These are phyloP conservation scores for Dendrostoma leiphaemia DNA, from an alignment of 2,329 filamentous ascomycete genomes.

Conservation along the genomic window DNA sequence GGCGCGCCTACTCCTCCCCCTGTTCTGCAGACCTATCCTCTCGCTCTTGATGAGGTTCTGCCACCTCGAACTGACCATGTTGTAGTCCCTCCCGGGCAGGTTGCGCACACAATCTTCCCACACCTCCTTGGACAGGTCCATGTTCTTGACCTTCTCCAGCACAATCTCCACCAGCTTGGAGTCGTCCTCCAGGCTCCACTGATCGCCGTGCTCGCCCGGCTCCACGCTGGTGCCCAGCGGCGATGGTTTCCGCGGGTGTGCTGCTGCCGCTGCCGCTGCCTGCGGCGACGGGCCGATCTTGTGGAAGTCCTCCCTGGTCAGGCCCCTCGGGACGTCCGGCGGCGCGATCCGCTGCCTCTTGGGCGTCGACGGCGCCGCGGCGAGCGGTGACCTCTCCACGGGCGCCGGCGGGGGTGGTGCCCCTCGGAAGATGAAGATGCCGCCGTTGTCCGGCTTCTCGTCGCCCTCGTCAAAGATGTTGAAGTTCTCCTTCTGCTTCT, in stretches of 20 bases:
- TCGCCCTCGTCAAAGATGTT: slow-evolving; percentile 17
- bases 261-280: too few relatives aligned
- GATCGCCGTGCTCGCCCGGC: slow-evolving; percentile 42
- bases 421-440: slow-evolving; percentile 10
- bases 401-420: slow-evolving; percentile 19
- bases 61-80: slow-evolving; percentile 59
- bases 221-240: slow-evolving; percentile 41
- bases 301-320: slow-evolving; percentile 59
- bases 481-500: slow-evolving; percentile 22
- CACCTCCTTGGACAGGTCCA: slow-evolving; percentile 54
- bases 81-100: slow-evolving; percentile 55
- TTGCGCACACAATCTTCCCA: slow-evolving; percentile 67
- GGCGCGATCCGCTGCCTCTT: slow-evolving; percentile 61
- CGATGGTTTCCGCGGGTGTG: too few relatives aligned
- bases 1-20: slow-evolving; percentile 40
- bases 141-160: slow-evolving; percentile 58
- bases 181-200: slow-evolving; percentile 64
- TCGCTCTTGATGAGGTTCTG: slow-evolving; percentile 59
- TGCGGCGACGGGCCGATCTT: slow-evolving; percentile 28
- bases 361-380: slow-evolving; percentile 47
- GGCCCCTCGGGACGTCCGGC: slow-evolving; percentile 57
- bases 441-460: slow-evolving; percentile 3
- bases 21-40: slow-evolving; percentile 56
- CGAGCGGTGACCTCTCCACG: slow-evolving; percentile 21
- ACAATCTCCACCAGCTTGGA: slow-evolving; percentile 65